Conservation (phyloP, 306 rosid genomes). For the Ammopiptanthus mongolicus region DNA sequence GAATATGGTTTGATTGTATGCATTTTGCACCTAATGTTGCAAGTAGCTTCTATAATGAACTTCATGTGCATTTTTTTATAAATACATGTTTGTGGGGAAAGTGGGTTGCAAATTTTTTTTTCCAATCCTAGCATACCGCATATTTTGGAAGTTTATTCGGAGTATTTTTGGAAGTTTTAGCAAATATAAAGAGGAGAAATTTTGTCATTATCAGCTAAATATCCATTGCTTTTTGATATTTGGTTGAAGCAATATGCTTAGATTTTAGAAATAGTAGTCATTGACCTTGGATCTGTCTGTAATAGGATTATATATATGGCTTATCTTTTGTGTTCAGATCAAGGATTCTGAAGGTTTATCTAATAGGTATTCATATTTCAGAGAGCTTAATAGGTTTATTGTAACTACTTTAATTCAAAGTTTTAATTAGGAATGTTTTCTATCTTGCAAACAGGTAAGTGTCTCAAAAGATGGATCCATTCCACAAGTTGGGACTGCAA, state of each 20-base stretch:
- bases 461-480: too few species aligned
- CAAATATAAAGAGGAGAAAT: neutral
- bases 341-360: neutral
- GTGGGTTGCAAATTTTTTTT: too few species aligned
- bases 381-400: neutral
- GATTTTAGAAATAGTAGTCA: neutral
- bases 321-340: constrained; percentile 10
- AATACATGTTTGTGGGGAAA: too few species aligned
- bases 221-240: neutral
- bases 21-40: too few species aligned
- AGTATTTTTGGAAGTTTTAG: neutral
- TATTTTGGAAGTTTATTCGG: neutral
- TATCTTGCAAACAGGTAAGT: too few species aligned
- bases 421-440: too few species aligned
- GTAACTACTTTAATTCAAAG: neutral
- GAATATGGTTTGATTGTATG: too few species aligned
- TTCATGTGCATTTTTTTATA: too few species aligned
- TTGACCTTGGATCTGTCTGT: neutral
- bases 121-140: too few species aligned
- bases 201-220: neutral
- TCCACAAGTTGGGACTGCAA: too few species aligned
- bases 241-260: neutral
- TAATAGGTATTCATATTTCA: neutral
- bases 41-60: too few species aligned
- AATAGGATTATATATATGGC: neutral